phyloP scores from a whole-genome alignment of 306 rosid genomes.

The Acacia crassicarpa region DNA sequence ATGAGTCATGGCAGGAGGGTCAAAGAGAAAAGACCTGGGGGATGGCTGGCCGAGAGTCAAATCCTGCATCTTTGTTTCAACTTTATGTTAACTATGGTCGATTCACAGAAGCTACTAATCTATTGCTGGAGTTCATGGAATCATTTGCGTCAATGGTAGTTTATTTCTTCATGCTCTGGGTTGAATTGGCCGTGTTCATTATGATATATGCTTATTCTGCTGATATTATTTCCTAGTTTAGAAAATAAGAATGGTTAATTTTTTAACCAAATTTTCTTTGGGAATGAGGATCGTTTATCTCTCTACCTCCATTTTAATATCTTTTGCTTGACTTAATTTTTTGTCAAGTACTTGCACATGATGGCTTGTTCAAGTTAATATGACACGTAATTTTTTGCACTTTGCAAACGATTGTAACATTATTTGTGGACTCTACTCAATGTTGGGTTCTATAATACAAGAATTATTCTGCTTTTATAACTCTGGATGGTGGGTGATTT shows the following conservation, averaged over 20 bases:
- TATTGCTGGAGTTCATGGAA: slow-evolving; percentile 73
- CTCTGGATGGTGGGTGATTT: neutral
- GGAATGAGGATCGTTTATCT: neutral
- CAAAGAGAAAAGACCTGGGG: slow-evolving; percentile 61
- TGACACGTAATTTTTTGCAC: neutral
- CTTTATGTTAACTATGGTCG: slow-evolving; percentile 85
- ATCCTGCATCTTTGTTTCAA: slow-evolving; percentile 79
- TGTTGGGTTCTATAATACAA: slow-evolving; percentile 4
- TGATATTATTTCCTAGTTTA: neutral
- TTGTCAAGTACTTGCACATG: neutral
- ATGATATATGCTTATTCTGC: slow-evolving; percentile 10
- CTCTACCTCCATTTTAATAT: neutral
- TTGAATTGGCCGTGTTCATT: slow-evolving; percentile 19
- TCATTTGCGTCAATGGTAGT: slow-evolving; percentile 74
- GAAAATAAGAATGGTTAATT: slow-evolving; percentile 1
- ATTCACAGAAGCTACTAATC: slow-evolving; percentile 82
- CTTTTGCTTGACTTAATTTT: neutral
- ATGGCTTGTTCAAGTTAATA: neutral
- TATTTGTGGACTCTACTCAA: neutral
- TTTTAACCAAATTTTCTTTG: slow-evolving; percentile 2
- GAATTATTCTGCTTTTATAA: neutral
- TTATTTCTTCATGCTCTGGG: slow-evolving; percentile 24
- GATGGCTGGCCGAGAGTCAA: slow-evolving; percentile 86
- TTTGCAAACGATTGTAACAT: neutral
- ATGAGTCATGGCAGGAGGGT: slow-evolving; percentile 63